Percentiles rank a stretch among this genome's conserved stretches.
phyloP scores from a whole-genome alignment of 495 filamentous ascomycete species.

The Chaetomium fimeti region DNA sequence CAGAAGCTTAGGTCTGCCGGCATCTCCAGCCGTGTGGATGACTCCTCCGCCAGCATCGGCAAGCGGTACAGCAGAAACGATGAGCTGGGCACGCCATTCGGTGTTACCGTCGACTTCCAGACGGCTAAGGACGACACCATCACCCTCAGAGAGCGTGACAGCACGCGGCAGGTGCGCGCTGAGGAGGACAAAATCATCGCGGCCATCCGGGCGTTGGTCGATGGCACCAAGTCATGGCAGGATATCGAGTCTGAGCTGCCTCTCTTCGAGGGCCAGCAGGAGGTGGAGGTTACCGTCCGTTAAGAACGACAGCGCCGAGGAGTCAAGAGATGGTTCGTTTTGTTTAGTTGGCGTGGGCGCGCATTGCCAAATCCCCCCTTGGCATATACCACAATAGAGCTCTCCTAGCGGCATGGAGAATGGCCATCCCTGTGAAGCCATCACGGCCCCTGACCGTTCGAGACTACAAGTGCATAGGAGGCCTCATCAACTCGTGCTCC shows the following conservation, averaged over 20 bases:
- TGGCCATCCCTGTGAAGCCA: not conserved
- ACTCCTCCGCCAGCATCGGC: conserved; percentile 67
- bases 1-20: conserved; percentile 59
- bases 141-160: conserved; percentile 72
- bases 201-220: conserved; percentile 59
- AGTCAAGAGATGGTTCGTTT: not conserved
- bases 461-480: not conserved
- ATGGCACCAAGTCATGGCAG: conserved; percentile 60
- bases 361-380: not conserved
- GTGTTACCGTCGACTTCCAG: conserved; percentile 73
- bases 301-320: not conserved
- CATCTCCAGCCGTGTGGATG: conserved; percentile 65
- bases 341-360: conserved; percentile 3
- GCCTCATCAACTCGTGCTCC: not conserved
- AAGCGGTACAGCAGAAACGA: conserved; percentile 73
- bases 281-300: conserved; percentile 39
- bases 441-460: not conserved
- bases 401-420: not conserved
- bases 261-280: conserved; percentile 59
- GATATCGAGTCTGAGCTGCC: conserved; percentile 60
- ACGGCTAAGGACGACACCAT: conserved; percentile 66
- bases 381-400: conserved; percentile 16
- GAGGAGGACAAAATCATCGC: conserved; percentile 59
- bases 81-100: conserved; percentile 70
- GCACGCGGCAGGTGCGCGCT: conserved; percentile 69